Conservation (phyloP, 2,329 filamentous ascomycete genomes). For the Aspergillus puulaauensis region DNA sequence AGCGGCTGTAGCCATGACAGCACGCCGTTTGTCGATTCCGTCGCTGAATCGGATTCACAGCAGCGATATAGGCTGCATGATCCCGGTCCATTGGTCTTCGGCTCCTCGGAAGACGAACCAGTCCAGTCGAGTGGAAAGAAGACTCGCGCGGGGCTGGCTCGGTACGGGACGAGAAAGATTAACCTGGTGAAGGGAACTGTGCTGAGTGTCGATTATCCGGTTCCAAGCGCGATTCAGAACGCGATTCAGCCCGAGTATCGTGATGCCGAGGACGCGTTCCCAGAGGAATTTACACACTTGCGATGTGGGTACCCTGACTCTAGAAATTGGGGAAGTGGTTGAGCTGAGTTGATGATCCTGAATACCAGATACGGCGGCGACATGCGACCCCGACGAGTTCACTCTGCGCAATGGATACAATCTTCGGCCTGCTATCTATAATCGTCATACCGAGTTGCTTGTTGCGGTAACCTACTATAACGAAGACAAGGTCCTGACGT, state of each 20-base stretch:
- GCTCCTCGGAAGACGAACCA: too few species aligned
- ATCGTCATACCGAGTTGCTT: constrained; percentile 92
- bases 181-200: constrained; percentile 97
- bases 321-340: constrained; percentile 38
- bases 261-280: constrained; percentile 77
- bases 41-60: too few species aligned
- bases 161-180: constrained; percentile 93
- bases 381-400: constrained; percentile 97
- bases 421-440: constrained; percentile 96
- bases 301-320: constrained; percentile 59
- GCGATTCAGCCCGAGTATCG: constrained; percentile 91
- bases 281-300: constrained; percentile 96
- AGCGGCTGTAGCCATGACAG: too few species aligned
- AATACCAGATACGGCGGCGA: constrained; percentile 89
- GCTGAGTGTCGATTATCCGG: constrained; percentile 94
- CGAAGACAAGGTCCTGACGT: constrained; percentile 91
- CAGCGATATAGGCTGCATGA: too few species aligned
- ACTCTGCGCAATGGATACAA: constrained; percentile 99
- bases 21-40: too few species aligned
- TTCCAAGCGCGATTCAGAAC: constrained; percentile 96
- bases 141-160: constrained; percentile 33
- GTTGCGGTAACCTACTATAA: constrained; percentile 99
- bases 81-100: too few species aligned
- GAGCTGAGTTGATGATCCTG: not conserved
- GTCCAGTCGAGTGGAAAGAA: too few species aligned